A percentile compares a stretch with the other conserved stretches of the same genome.
Conservation (phyloP, 2,329 filamentous ascomycete genomes). For the Fusarium sterilihyphosum region DNA sequence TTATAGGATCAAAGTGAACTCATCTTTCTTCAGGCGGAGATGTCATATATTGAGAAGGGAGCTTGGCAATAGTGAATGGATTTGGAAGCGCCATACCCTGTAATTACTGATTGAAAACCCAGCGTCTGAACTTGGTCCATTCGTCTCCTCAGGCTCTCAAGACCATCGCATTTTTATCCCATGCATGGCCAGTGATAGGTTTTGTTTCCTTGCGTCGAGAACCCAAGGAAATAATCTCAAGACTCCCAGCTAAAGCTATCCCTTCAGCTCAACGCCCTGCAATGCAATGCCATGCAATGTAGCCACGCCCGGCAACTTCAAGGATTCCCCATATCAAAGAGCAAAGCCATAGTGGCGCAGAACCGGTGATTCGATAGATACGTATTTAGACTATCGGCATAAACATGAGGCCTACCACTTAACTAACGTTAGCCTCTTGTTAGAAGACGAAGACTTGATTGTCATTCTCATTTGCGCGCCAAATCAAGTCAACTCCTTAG, state of each 20-base stretch:
- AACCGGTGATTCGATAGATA: not conserved
- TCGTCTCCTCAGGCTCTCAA: not conserved
- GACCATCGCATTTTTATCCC: not conserved
- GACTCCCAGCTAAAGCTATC: not conserved
- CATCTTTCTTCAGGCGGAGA: not conserved
- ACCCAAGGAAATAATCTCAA: not conserved
- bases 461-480: not conserved
- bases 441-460: not conserved
- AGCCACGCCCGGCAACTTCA: constrained; percentile 12
- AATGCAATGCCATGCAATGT: constrained; percentile 3
- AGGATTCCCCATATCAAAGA: constrained; percentile 10
- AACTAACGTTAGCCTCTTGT: not conserved
- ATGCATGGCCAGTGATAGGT: not conserved
- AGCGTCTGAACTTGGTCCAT: not conserved
- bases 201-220: not conserved
- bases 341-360: constrained; percentile 12
- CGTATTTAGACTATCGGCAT: constrained; percentile 8
- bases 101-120: not conserved
- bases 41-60: not conserved
- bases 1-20: not conserved
- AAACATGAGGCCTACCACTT: constrained; percentile 22
- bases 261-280: constrained; percentile 14
- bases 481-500: not conserved
- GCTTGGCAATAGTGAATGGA: too few relatives aligned
- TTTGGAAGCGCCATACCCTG: not conserved